A percentile compares a stretch with the other conserved stretches of the same genome.
Conservation (phyloP, 1,139 yeast species). For the Candida mesenterica region DNA sequence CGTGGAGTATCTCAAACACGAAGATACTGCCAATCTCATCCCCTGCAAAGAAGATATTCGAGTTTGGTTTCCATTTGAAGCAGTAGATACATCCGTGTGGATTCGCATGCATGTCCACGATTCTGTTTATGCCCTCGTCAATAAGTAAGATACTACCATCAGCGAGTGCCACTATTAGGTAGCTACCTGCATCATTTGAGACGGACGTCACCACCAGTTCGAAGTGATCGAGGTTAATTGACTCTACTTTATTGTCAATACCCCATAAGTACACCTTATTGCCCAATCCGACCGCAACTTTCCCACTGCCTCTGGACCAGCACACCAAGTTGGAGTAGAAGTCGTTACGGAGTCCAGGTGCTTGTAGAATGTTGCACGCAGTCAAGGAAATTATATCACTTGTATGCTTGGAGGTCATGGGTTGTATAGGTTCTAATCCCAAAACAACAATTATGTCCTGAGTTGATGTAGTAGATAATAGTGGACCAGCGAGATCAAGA, state of each 20-base stretch:
- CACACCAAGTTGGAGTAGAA: slow-evolving; percentile 76
- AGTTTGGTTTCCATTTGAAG: slow-evolving; percentile 57
- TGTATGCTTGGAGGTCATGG: slow-evolving; percentile 1
- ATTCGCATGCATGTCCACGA: slow-evolving; percentile 29
- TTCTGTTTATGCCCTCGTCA: slow-evolving; percentile 16
- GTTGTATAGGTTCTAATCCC: slow-evolving; percentile 9
- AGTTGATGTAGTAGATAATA: slow-evolving; percentile 16
- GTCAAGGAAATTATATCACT: slow-evolving; percentile 6
- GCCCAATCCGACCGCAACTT: slow-evolving; percentile 70
- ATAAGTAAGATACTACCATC: slow-evolving; percentile 28
- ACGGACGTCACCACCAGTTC: slow-evolving; percentile 54
- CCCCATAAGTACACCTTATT: slow-evolving; percentile 67
- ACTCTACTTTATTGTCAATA: slow-evolving; percentile 44
- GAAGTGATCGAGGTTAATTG: slow-evolving; percentile 20
- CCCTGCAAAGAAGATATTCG: slow-evolving; percentile 55
- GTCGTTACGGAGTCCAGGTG: slow-evolving; percentile 76
- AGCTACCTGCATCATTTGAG: slow-evolving; percentile 48
- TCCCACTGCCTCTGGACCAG: slow-evolving; percentile 59
- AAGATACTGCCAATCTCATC: slow-evolving; percentile 66
- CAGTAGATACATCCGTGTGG: slow-evolving; percentile 51
- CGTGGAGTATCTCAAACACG: slow-evolving; percentile 34
- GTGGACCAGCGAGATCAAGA: slow-evolving; percentile 16
- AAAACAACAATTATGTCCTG: slow-evolving; percentile 12
- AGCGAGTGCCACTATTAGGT: slow-evolving; percentile 53
- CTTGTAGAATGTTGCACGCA: slow-evolving; percentile 50